A percentile compares a stretch with the other conserved stretches of the same genome.
Evolutionary conservation across 495 filamentous ascomycete genomes (phyloP).

Genomic region (Aspergillus ellipticus): DNA sequence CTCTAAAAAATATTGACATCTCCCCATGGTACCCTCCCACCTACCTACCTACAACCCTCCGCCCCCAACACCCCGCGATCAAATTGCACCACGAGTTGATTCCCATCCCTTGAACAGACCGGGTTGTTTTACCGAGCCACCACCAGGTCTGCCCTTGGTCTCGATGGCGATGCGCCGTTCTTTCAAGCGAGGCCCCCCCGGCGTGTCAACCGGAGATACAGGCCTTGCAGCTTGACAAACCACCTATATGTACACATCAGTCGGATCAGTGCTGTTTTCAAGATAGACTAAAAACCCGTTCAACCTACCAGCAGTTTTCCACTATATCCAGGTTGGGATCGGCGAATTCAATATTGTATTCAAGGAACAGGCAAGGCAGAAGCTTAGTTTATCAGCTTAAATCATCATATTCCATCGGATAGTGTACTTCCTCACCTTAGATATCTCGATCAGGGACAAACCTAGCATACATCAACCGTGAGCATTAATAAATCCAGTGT

Average conservation of each 20-base stretch:
- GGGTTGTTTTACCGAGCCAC: no score
- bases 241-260: not conserved
- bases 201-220: not conserved
- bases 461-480: not conserved
- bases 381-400: not conserved
- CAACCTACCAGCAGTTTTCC: not conserved
- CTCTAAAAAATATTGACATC: no score
- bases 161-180: no score
- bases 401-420: not conserved
- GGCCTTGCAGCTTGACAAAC: not conserved
- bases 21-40: no score
- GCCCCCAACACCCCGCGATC: no score
- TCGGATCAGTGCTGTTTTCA: not conserved
- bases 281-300: not conserved
- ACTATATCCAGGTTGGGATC: not conserved
- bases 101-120: no score
- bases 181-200: no score
- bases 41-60: no score
- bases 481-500: no score
- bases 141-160: no score
- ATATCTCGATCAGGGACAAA: not conserved
- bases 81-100: no score
- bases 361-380: not conserved
- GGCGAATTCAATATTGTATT: not conserved
- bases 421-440: not conserved